Conservation (phyloP, 371 early-diverging fungal genomes). For the Choanephora cucurbitarum region DNA sequence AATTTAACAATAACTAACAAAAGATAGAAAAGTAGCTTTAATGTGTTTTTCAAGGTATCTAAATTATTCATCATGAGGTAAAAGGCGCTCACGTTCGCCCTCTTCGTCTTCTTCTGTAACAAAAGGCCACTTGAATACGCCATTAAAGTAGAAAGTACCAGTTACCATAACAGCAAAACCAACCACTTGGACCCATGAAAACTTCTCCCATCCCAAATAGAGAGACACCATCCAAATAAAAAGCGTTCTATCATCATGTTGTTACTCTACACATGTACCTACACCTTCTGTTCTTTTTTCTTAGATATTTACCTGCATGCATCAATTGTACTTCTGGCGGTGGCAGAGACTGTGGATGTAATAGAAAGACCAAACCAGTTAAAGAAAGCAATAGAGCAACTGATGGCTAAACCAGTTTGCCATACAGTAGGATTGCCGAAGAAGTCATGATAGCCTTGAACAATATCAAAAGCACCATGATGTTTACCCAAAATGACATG, state of each 20-base stretch:
- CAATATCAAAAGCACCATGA: constrained; percentile 78
- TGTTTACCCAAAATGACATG: constrained; percentile 68
- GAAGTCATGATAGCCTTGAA: constrained; percentile 75
- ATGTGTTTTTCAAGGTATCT: no score
- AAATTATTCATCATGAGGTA: constrained; percentile 20
- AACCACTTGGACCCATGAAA: constrained; percentile 87
- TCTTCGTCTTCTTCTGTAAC: constrained; percentile 20
- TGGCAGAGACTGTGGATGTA: constrained; percentile 83
- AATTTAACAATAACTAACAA: no score
- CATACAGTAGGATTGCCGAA: constrained; percentile 66
- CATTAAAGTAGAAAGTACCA: constrained; percentile 93
- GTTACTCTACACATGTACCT: background rate
- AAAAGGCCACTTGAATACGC: constrained; percentile 64
- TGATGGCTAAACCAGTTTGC: constrained; percentile 77
- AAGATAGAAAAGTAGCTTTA: no score
- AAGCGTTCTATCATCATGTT: constrained; percentile 63
- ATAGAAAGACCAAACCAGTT: constrained; percentile 95
- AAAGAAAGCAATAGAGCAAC: constrained; percentile 88
- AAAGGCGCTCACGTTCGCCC: constrained; percentile 35
- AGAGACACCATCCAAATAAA: constrained; percentile 94
- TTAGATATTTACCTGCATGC: constrained; percentile 86
- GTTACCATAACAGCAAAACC: constrained; percentile 82
- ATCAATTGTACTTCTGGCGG: constrained; percentile 92
- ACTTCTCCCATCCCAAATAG: constrained; percentile 92
- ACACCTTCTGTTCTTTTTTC: no score